phyloP scores from a whole-genome alignment of 257 asterid genomes.

The Solanum clarkiae region DNA sequence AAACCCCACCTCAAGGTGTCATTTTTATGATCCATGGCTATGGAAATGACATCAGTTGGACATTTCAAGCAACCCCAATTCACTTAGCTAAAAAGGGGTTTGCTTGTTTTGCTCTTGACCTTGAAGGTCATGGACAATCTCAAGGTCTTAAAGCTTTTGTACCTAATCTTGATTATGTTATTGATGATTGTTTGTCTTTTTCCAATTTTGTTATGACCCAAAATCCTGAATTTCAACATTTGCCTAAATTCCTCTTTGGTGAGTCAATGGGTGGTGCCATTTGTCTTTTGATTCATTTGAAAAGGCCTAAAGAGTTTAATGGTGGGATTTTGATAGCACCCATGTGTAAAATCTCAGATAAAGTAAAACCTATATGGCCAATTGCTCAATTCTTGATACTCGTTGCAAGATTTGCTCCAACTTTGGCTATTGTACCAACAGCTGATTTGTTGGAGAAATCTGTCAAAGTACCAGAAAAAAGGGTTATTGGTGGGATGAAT shows the following conservation, averaged over 20 bases:
- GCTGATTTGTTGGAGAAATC: slow-evolving; percentile 77
- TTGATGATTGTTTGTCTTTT: slow-evolving; percentile 47
- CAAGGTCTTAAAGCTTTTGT: slow-evolving; percentile 70
- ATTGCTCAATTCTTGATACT: slow-evolving; percentile 42
- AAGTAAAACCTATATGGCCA: slow-evolving; percentile 76
- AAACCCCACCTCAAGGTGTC: slow-evolving; percentile 45
- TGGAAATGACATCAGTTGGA: slow-evolving; percentile 90
- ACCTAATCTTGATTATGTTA: slow-evolving; percentile 51
- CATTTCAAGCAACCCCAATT: slow-evolving; percentile 69
- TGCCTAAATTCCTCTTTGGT: slow-evolving; percentile 44
- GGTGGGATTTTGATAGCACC: slow-evolving; percentile 74
- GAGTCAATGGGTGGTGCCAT: slow-evolving; percentile 94
- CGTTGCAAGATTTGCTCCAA: slow-evolving; percentile 52
- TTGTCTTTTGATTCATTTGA: slow-evolving; percentile 52
- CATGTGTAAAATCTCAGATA: slow-evolving; percentile 80
- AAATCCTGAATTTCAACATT: slow-evolving; percentile 15
- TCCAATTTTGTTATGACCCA: slow-evolving; percentile 16
- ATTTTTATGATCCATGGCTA: slow-evolving; percentile 87
- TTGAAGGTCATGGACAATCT: slow-evolving; percentile 88
- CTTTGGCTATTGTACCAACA: slow-evolving; percentile 63
- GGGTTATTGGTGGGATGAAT: slow-evolving; percentile 35
- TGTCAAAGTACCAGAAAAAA: slow-evolving; percentile 67
- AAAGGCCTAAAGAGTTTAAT: slow-evolving; percentile 20
- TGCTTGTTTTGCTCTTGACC: slow-evolving; percentile 79
- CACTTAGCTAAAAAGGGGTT: slow-evolving; percentile 74